Conservation (phyloP, 1,284 basidiomycete species). For the Pseudozyma hubeiensis region DNA sequence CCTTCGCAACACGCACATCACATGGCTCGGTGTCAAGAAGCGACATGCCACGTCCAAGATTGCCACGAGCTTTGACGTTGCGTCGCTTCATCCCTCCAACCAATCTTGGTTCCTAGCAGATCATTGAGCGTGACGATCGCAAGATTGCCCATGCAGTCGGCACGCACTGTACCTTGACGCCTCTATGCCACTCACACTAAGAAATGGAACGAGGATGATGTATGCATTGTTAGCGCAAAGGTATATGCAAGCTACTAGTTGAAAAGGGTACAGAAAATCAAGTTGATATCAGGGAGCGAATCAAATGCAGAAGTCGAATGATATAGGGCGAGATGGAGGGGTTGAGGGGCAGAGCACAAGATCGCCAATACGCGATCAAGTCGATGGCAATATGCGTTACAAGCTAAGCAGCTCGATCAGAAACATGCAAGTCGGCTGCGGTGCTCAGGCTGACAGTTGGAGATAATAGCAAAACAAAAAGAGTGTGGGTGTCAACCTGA, state of each 20-base stretch:
- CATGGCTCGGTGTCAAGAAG: conserved; percentile 12
- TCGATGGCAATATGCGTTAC: background rate
- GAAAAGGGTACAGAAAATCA: too few species aligned
- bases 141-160: too few species aligned
- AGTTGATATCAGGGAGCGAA: conserved; percentile 1
- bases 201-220: too few species aligned
- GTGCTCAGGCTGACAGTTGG: conserved; percentile 31
- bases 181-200: too few species aligned
- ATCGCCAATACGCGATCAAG: background rate
- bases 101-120: too few species aligned
- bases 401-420: too few species aligned
- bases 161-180: too few species aligned
- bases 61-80: background rate
- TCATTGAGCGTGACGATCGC: too few species aligned
- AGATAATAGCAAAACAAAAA: conserved; percentile 13
- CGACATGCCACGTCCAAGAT: too few species aligned
- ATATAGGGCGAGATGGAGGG: background rate
- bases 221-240: background rate
- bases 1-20: conserved; percentile 2
- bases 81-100: background rate
- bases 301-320: conserved; percentile 19
- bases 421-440: conserved; percentile 3
- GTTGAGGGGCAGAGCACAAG: background rate
- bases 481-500: conserved; percentile 34
- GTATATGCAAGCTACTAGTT: too few species aligned